Conservation (phyloP, 1,284 basidiomycete species). For the Apiotrichum gracile region DNA sequence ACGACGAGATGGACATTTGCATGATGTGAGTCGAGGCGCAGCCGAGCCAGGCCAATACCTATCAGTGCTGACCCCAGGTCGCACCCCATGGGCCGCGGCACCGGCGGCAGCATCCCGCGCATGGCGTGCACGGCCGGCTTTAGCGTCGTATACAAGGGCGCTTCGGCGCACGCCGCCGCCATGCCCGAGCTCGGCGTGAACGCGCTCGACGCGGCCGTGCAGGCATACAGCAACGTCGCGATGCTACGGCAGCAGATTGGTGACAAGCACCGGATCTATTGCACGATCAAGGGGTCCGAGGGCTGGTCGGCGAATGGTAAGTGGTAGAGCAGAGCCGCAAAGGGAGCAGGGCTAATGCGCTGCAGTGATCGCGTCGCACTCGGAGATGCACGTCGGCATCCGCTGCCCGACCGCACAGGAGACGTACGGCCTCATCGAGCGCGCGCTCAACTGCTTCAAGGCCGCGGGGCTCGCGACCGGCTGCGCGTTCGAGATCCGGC, state of each 20-base stretch:
- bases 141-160: slow-evolving; percentile 17
- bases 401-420: slow-evolving; percentile 31
- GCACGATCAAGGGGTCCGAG: slow-evolving; percentile 35
- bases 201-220: slow-evolving; percentile 49
- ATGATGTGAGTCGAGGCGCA: slow-evolving; percentile 54
- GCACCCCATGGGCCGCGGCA: slow-evolving; percentile 9
- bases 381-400: slow-evolving; percentile 19
- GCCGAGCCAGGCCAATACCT: neutral
- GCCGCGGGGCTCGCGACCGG: slow-evolving; percentile 44
- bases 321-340: too few relatives aligned
- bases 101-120: slow-evolving; percentile 7
- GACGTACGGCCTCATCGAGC: slow-evolving; percentile 23
- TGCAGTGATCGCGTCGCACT: slow-evolving; percentile 40
- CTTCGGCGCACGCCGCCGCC: slow-evolving; percentile 17
- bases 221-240: slow-evolving; percentile 47
- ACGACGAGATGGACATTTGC: slow-evolving; percentile 66
- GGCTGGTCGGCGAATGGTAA: slow-evolving; percentile 23
- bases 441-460: slow-evolving; percentile 42
- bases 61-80: neutral
- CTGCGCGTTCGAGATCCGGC: slow-evolving; percentile 32
- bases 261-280: slow-evolving; percentile 31
- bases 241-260: slow-evolving; percentile 46
- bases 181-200: slow-evolving; percentile 41
- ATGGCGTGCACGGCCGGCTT: slow-evolving; percentile 13
- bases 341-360: too few relatives aligned